Evolutionary conservation across 768 basidiomycete species (phyloP).

Genomic region (Lactifluus volemus): DNA sequence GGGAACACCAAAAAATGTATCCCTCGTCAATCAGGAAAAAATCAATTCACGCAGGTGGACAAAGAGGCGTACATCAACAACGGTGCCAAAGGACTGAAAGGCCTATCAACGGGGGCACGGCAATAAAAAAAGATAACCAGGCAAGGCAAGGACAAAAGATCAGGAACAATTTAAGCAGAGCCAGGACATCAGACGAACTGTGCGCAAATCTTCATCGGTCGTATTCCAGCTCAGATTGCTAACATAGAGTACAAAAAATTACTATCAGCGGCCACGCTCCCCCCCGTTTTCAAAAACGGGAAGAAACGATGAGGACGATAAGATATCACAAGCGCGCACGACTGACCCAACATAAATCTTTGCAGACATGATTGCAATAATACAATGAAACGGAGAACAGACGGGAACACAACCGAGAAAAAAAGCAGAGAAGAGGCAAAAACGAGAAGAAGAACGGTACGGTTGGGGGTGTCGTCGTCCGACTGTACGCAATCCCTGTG

Average conservation of each 20-base stretch:
- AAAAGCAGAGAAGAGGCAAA: conserved; percentile 13
- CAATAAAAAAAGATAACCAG: neutral
- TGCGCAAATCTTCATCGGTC: conserved; percentile 82
- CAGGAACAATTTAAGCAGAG: conserved; percentile 18
- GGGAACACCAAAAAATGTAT: neutral
- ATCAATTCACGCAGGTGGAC: neutral
- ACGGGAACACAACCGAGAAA: conserved; percentile 20
- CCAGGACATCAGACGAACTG: conserved; percentile 63
- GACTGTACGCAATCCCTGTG: neutral
- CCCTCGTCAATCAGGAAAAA: neutral
- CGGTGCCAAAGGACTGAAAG: conserved; percentile 72
- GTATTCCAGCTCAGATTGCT: conserved; percentile 97
- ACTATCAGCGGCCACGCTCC: conserved; percentile 41
- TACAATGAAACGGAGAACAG: conserved; percentile 19
- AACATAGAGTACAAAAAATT: conserved; percentile 35
- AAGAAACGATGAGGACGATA: conserved; percentile 36
- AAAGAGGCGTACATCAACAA: conserved; percentile 82
- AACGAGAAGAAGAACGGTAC: conserved; percentile 16
- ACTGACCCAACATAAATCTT: conserved; percentile 96
- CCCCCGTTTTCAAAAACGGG: conserved; percentile 19
- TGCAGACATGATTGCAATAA: conserved; percentile 50
- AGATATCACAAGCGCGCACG: conserved; percentile 44
- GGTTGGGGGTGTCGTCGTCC: conserved; percentile 10
- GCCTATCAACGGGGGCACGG: conserved; percentile 42
- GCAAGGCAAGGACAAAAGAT: neutral